Evolutionary conservation across 2,329 filamentous ascomycete species (phyloP).

Genomic region (Cytospora schulzeri): DNA sequence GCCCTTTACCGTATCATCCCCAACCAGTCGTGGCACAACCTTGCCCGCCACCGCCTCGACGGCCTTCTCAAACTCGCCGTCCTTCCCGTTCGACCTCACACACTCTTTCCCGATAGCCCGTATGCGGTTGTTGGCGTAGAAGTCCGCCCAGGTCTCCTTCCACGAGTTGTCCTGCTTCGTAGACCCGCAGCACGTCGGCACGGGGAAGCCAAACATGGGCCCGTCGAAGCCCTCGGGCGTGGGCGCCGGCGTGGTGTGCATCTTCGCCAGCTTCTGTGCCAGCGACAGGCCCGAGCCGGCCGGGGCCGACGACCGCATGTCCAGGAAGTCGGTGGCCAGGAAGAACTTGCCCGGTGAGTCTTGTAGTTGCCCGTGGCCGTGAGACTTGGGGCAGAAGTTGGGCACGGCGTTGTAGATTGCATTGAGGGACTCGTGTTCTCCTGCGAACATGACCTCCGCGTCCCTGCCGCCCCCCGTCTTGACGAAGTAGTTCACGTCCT

Average conservation of each 20-base stretch:
- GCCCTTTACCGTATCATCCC: constrained; percentile 63
- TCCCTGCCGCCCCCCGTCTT: constrained; percentile 66
- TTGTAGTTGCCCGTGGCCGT: constrained; percentile 68
- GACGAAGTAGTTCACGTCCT: constrained; percentile 61
- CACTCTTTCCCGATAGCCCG: constrained; percentile 63
- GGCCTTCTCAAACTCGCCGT: constrained; percentile 61
- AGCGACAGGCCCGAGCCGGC: constrained; percentile 58
- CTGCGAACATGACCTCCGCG: constrained; percentile 70
- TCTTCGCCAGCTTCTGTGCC: constrained; percentile 73
- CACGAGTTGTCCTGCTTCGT: constrained; percentile 81
- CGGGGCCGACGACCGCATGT: constrained; percentile 52
- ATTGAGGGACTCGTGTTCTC: constrained; percentile 82
- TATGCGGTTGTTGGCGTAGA: constrained; percentile 78
- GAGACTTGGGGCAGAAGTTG: constrained; percentile 72
- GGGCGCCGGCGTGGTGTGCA: constrained; percentile 78
- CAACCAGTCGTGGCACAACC: constrained; percentile 78
- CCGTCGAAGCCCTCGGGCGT: constrained; percentile 57
- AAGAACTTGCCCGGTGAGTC: constrained; percentile 56
- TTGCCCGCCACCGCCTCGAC: constrained; percentile 64
- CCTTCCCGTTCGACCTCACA: constrained; percentile 63
- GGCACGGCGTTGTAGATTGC: constrained; percentile 75
- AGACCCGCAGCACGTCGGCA: constrained; percentile 82
- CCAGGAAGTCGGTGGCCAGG: constrained; percentile 78
- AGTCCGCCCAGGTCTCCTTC: constrained; percentile 76
- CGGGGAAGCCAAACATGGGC: constrained; percentile 80